Base-by-base conservation (phyloP, 208 protist genomes). In the Vickermania ingenoplastis region DNA sequence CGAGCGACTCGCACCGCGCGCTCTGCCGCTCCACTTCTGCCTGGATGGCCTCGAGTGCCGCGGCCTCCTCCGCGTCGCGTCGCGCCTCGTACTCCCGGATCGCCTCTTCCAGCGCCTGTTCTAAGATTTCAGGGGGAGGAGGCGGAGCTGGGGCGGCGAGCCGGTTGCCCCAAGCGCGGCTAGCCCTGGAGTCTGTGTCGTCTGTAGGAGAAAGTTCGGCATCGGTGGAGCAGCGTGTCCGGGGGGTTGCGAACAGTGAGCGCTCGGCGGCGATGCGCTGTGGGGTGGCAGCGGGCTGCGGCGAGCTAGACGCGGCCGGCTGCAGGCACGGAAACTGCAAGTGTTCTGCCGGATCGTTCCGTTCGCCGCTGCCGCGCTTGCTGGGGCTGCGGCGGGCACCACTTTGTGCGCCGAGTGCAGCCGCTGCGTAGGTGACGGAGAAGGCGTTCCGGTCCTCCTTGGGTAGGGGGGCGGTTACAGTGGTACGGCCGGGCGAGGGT, bases 51-150 rank as follows among this genome's bases (percentile, higher is more conserved):
- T 78, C 65, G 21, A 92, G 72, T 31, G 88, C 72, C 7, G 64
- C 67, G 41, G 81, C 77, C 63, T 92, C 85, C 60, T 89, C 85
- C 3, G 72, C 71, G 65, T 92, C 81, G 7, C 85, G 70, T 58
- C 65, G 56, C 52, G 70, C 65, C 36, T 89, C 79, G 50, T 54
- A 48, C 30, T 55, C 63, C 2, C 67, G 71, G 11, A 75, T 54
- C 1, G 76, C 17, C 4, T 52, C 54, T 29, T 74, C 81, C 7
- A 73, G 30, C 7, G 59, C 50, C 0, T 25, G 50, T 28, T 61
- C 61, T 56, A 74, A 79, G 57, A 75, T 59, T 11, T 65, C 68
- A 17, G 36, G 11, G 17, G 36, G 17, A n/a, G n/a, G n/a, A n/a
- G n/a, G n/a, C n/a, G n/a, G n/a, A n/a, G n/a, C n/a, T n/a, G n/a